Percentiles rank a stretch among this genome's conserved stretches.
Evolutionary conservation across 2,329 filamentous ascomycete genomes (phyloP).

Genomic region (Tolypocladium guangdongense): DNA sequence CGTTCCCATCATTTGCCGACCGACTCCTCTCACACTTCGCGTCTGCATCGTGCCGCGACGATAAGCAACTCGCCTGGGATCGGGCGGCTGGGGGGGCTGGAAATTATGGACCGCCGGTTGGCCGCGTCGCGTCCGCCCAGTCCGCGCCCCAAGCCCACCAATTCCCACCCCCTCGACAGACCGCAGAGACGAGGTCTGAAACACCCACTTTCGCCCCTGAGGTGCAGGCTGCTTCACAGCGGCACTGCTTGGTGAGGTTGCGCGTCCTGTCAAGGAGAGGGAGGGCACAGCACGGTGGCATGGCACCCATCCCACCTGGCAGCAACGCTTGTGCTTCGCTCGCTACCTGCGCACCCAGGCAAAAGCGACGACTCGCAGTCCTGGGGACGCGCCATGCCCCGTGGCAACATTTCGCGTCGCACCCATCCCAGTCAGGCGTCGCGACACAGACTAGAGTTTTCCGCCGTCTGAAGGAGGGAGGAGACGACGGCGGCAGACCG

Average conservation of each 20-base stretch:
- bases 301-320: background rate
- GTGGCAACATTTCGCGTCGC: slow-evolving; percentile 8
- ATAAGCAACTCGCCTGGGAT: slow-evolving; percentile 3
- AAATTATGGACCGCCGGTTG: slow-evolving; percentile 10
- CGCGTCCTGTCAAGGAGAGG: background rate
- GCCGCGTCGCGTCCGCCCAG: slow-evolving; percentile 7
- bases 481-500: slow-evolving; percentile 4
- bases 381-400: background rate
- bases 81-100: slow-evolving; percentile 7
- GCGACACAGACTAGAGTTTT: slow-evolving; percentile 9
- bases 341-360: background rate
- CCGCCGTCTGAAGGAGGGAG: slow-evolving; percentile 1
- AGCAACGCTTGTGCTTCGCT: background rate
- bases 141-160: slow-evolving; percentile 10
- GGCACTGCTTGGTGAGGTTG: background rate
- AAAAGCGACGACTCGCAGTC: background rate
- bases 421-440: slow-evolving; percentile 2
- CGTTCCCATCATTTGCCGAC: background rate
- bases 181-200: slow-evolving; percentile 8
- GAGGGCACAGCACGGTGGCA: background rate
- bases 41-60: slow-evolving; percentile 2
- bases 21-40: background rate
- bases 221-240: background rate
- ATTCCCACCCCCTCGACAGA: slow-evolving; percentile 6
- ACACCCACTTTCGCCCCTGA: slow-evolving; percentile 5